Conservation (phyloP, 441 rosid genomes). For the Adansonia madagascariensis region DNA sequence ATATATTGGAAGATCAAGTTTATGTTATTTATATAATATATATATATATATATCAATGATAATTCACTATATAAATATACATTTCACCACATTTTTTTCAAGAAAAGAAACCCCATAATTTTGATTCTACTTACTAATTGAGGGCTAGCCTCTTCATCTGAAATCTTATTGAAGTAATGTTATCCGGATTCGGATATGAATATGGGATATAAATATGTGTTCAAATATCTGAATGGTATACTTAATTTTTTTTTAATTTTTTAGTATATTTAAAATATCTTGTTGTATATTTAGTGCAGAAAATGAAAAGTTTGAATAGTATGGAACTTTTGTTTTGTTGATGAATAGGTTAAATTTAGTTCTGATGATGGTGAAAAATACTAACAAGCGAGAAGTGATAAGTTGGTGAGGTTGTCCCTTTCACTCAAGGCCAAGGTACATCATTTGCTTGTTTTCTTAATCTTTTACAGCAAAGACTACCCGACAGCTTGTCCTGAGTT, state of each 20-base stretch:
- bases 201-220: too few species aligned
- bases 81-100: neutral
- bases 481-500: conserved; percentile 46
- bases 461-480: conserved; percentile 38
- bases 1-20: neutral
- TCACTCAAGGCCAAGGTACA: conserved; percentile 25
- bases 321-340: too few species aligned
- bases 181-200: too few species aligned
- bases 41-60: neutral
- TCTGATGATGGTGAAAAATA: neutral
- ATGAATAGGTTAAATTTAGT: too few species aligned
- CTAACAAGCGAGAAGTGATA: neutral
- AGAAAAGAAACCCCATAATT: neutral
- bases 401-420: conserved; percentile 33
- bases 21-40: neutral
- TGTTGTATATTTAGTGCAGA: too few species aligned
- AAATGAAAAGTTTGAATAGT: too few species aligned
- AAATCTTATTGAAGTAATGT: too few species aligned
- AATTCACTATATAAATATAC: neutral
- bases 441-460: conserved; percentile 24
- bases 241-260: too few species aligned
- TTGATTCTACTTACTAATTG: neutral
- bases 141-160: conserved; percentile 21
- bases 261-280: too few species aligned
- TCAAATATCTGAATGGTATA: neutral